Evolutionary conservation across 2,329 filamentous ascomycete species (phyloP).

Genomic region (Colletotrichum incanum): DNA sequence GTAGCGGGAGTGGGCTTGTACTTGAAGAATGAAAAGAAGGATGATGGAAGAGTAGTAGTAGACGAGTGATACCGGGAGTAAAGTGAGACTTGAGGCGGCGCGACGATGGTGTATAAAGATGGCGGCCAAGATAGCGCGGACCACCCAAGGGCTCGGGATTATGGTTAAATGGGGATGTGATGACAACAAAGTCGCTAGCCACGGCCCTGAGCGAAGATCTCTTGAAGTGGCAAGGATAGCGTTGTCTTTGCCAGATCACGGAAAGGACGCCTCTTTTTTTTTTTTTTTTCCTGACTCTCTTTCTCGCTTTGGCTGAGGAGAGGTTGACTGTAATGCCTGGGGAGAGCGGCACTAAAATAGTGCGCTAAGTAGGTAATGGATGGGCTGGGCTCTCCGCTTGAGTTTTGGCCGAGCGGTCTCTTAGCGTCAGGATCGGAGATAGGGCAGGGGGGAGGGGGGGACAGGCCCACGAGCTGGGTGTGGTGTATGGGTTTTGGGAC

Average conservation of each 20-base stretch:
- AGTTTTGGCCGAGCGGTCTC: constrained; percentile 42
- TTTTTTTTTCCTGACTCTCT: constrained; percentile 23
- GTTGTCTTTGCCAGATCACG: constrained; percentile 44
- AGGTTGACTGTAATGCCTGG: constrained; percentile 43
- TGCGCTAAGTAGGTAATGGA: constrained; percentile 44
- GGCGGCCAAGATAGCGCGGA: constrained; percentile 45
- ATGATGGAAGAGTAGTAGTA: constrained; percentile 35
- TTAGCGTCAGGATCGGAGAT: constrained; percentile 45
- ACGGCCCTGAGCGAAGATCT: constrained; percentile 46
- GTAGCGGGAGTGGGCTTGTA: constrained; percentile 39
- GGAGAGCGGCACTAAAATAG: constrained; percentile 46
- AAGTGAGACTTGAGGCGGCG: constrained; percentile 45
- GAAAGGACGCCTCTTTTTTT: constrained; percentile 41
- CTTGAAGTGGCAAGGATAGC: constrained; percentile 45
- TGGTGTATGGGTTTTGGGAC: constrained; percentile 34
- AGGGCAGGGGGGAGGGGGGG: constrained; percentile 29
- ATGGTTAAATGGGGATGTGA: constrained; percentile 46
- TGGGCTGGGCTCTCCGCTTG: constrained; percentile 44
- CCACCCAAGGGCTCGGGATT: constrained; percentile 45
- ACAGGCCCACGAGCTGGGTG: constrained; percentile 36
- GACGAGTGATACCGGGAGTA: constrained; percentile 35
- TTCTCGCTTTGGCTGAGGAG: constrained; percentile 34
- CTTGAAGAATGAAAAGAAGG: constrained; percentile 44
- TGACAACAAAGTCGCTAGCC: constrained; percentile 45
- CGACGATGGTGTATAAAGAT: constrained; percentile 46